These are phyloP conservation scores for Sporothrix phasma DNA, from an alignment of 2,329 filamentous ascomycete species.

Conservation along the genomic window DNA sequence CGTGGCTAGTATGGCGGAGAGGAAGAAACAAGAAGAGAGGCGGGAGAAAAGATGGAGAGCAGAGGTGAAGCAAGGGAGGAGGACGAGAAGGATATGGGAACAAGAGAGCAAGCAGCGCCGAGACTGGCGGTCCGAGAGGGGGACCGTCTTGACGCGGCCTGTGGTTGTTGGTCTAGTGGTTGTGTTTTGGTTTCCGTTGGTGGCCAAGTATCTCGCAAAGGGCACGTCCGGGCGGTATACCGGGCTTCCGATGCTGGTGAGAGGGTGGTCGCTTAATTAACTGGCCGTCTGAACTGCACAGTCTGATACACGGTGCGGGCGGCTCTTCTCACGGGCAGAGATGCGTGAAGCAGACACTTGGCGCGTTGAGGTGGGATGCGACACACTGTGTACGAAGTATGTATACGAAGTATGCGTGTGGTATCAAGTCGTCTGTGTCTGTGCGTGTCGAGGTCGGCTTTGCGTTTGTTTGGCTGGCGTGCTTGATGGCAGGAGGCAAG, in stretches of 20 bases:
- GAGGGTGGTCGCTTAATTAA: constrained; percentile 7
- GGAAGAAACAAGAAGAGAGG: neutral
- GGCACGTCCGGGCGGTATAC: neutral
- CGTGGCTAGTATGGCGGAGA: neutral
- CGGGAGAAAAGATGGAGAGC: neutral
- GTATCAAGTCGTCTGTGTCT: neutral
- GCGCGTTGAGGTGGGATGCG: neutral
- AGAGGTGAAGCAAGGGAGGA: neutral
- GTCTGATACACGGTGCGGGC: neutral
- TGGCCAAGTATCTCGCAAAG: neutral
- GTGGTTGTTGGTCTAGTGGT: neutral
- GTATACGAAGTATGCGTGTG: neutral
- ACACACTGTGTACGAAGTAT: neutral
- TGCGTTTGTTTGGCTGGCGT: neutral
- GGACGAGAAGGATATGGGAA: neutral
- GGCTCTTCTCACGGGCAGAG: neutral
- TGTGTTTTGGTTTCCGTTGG: neutral
- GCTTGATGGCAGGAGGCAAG: neutral
- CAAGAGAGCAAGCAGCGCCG: neutral
- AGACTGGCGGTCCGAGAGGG: neutral
- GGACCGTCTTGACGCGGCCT: neutral
- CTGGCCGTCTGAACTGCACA: neutral
- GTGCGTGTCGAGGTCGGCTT: neutral
- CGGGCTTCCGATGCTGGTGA: neutral
- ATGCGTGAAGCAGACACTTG: neutral